Conservation (phyloP, 1,284 basidiomycete species). For the Agroathelia rolfsii region DNA sequence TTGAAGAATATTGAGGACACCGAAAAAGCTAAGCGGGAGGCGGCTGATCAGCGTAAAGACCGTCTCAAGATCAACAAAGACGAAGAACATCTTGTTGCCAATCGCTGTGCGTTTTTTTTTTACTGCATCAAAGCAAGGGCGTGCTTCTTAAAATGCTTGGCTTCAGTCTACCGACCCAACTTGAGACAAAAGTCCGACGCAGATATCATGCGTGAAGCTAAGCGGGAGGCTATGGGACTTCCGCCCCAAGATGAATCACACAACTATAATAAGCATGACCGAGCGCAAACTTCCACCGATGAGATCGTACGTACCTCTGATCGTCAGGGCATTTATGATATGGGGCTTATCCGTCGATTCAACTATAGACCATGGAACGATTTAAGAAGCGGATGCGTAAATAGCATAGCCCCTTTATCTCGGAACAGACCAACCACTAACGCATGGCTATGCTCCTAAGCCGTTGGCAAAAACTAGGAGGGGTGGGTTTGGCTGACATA, state of each 20-base stretch:
- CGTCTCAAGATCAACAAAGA: constrained; percentile 48
- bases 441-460: constrained; percentile 1
- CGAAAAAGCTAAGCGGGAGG: constrained; percentile 84
- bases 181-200: constrained; percentile 73
- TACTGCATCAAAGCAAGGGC: neutral
- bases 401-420: constrained; percentile 16
- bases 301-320: constrained; percentile 67
- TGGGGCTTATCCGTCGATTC: neutral
- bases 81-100: constrained; percentile 71
- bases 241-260: constrained; percentile 46
- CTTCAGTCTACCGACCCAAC: constrained; percentile 73
- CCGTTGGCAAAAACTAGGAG: too few relatives aligned
- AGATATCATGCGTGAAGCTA: constrained; percentile 78
- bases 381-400: constrained; percentile 83
- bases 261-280: constrained; percentile 40
- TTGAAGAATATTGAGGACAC: constrained; percentile 95
- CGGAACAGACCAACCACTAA: neutral
- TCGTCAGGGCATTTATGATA: neutral
- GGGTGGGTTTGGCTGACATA: too few relatives aligned
- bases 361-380: constrained; percentile 66
- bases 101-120: constrained; percentile 58
- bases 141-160: constrained; percentile 4
- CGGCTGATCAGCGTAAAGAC: constrained; percentile 65
- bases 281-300: constrained; percentile 80
- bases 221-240: constrained; percentile 72